Evolutionary conservation across 805 yeast species (phyloP), one percentile per base, ranked within the genome.

Genomic region (Cyberlindnera petersonii): DNA sequence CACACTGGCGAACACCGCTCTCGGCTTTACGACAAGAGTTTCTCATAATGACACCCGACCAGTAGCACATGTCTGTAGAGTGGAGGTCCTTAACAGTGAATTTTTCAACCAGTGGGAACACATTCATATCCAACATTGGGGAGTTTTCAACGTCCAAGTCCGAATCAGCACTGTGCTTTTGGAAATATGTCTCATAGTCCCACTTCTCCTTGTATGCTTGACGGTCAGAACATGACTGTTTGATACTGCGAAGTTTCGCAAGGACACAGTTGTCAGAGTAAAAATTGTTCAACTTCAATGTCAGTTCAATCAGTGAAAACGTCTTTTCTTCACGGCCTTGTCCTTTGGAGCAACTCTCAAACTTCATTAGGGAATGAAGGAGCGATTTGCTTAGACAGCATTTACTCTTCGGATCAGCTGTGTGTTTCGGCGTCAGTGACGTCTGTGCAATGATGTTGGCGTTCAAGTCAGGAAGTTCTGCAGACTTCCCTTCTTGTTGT

Each of bases 11-110:
- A 22, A 91, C 83, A 2, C 97, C 96, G 30, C 72, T 60, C 56
- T 89, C 97, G 59, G 91, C 93, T 54, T 89, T 80, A 41, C 97
- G 75, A 58, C 96, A 91, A 1, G 96, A 88, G 60, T 93, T 93
- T 39, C 98, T 72, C 89, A 93, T 93, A 27, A 89, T 87, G n/a
- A 91, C 95, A 4, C 96, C 93, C 3, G 97, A 86, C 98, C 98
- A 91, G 61, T 89, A 88, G 50, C 84, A 82, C 69, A 88, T 78
- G 50, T 89, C 96, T 30, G 81, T 75, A 4, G 86, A 77, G 49
- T 82, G 76, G 33, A 70, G 64, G 37, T 74, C 69, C 39, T 72
- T 71, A 15, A 77, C 74, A 0, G 98, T 91, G 58, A 86, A 91
- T 59, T 85, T 80, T 60, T 91, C 98, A 26, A 91, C 97, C 49